Percentiles rank a stretch among this genome's conserved stretches.
phyloP scores from a whole-genome alignment of 164 flowering plant genomes.

The Warburgia ugandensis region DNA sequence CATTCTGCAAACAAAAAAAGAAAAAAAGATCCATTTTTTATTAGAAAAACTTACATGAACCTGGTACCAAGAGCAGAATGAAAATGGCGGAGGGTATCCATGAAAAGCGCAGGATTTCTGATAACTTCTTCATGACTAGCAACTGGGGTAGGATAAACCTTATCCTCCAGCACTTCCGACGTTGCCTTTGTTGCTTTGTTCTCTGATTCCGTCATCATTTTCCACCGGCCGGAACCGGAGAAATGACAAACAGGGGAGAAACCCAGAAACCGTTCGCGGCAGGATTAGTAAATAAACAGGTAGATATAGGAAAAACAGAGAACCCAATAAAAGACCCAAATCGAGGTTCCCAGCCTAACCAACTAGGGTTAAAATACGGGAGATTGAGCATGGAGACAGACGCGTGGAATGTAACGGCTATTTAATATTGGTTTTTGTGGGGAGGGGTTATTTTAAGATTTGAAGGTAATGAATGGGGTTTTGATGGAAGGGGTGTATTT shows the following conservation, averaged over 20 bases:
- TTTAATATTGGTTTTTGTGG: slow-evolving; percentile 17
- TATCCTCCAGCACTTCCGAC: slow-evolving; percentile 15
- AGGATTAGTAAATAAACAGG: too few species aligned
- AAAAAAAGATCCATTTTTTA: background rate
- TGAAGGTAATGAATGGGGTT: slow-evolving; percentile 3
- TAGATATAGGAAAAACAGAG: too few species aligned
- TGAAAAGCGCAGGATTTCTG: slow-evolving; percentile 32
- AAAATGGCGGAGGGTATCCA: slow-evolving; percentile 52
- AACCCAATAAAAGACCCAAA: too few species aligned
- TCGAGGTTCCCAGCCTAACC: too few species aligned
- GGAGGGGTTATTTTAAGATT: slow-evolving; percentile 2
- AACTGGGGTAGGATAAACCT: slow-evolving; percentile 40
- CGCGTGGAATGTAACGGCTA: slow-evolving; percentile 41
- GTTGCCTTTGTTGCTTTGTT: slow-evolving; percentile 17
- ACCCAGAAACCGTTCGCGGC: too few species aligned
- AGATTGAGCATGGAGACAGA: slow-evolving; percentile 5
- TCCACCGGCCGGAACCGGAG: too few species aligned
- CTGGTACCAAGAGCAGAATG: slow-evolving; percentile 50
- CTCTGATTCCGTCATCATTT: too few species aligned
- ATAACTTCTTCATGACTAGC: slow-evolving; percentile 56
- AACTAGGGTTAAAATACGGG: background rate
- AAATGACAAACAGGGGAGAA: too few species aligned
- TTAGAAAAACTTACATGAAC: slow-evolving; percentile 42
- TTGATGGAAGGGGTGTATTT: background rate
- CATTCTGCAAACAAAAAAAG: too few species aligned